A percentile compares a stretch with the other conserved stretches of the same genome.
phyloP scores from a whole-genome alignment of 306 rosid species.

The Argentina anserina region DNA sequence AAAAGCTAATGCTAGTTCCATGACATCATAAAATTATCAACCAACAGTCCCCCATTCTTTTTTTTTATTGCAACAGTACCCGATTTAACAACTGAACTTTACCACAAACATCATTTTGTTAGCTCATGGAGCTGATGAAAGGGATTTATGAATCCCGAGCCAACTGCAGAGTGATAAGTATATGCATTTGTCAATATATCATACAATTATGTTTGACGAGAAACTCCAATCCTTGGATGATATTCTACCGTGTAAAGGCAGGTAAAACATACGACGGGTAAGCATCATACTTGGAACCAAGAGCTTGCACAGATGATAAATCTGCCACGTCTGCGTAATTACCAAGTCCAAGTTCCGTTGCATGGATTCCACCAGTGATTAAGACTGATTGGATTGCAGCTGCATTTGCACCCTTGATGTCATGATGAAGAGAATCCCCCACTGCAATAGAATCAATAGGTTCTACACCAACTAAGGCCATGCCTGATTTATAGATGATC shows the following conservation, averaged over 20 bases:
- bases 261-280: constrained; percentile 76
- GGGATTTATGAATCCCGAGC: background rate
- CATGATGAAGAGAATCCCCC: constrained; percentile 95
- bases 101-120: background rate
- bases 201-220: background rate
- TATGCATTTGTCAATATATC: background rate
- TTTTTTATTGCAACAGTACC: no score
- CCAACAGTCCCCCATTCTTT: no score
- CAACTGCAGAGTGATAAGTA: background rate
- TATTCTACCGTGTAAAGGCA: constrained; percentile 56
- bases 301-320: constrained; percentile 56
- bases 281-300: constrained; percentile 57
- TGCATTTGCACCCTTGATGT: constrained; percentile 89
- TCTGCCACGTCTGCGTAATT: constrained; percentile 56
- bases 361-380: constrained; percentile 77
- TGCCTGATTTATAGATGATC: constrained; percentile 77
- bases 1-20: background rate
- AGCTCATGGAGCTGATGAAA: background rate
- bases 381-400: constrained; percentile 68
- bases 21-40: background rate
- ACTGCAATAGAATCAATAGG: constrained; percentile 67
- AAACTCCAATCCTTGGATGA: constrained; percentile 16
- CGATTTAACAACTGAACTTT: background rate
- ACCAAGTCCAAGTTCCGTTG: constrained; percentile 66
- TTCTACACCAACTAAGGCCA: constrained; percentile 66